Percentiles rank a stretch among this genome's conserved stretches.
Evolutionary conservation across 768 basidiomycete species (phyloP).

Genomic region (Boletus rubescentipes): DNA sequence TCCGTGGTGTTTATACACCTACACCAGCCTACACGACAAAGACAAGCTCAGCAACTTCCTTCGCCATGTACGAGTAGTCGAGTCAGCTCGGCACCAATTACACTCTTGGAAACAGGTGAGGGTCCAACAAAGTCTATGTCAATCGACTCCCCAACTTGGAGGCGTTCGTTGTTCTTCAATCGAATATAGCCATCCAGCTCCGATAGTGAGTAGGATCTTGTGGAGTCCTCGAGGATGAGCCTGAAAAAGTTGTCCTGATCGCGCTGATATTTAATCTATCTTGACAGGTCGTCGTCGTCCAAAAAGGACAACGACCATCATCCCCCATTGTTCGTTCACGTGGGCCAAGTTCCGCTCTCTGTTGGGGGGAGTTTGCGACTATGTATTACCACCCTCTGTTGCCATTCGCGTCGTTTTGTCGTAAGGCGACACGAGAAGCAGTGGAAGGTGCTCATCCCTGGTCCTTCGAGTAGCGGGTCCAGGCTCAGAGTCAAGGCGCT

Average conservation of each 20-base stretch:
- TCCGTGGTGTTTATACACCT: slow-evolving; percentile 33
- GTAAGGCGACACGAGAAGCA: too few species aligned
- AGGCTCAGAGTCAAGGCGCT: too few species aligned
- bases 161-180: slow-evolving; percentile 23
- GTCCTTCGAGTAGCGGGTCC: too few species aligned
- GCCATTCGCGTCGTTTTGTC: too few species aligned
- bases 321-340: too few species aligned
- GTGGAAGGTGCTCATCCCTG: too few species aligned
- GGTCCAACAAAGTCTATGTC: slow-evolving; percentile 42
- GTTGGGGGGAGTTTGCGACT: too few species aligned
- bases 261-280: neutral
- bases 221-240: neutral
- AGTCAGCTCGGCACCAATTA: slow-evolving; percentile 16
- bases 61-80: slow-evolving; percentile 32
- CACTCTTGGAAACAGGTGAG: slow-evolving; percentile 27
- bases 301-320: neutral
- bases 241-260: neutral
- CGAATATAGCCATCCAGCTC: slow-evolving; percentile 26
- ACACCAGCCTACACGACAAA: too few species aligned
- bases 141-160: slow-evolving; percentile 38
- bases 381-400: too few species aligned
- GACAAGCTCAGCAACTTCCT: slow-evolving; percentile 37
- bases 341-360: too few species aligned
- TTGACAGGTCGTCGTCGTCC: neutral
- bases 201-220: neutral